Evolutionary conservation across 139 green algal species (phyloP), one percentile per base, ranked within the genome.

Genomic region (Picochlorum costavermella): DNA sequence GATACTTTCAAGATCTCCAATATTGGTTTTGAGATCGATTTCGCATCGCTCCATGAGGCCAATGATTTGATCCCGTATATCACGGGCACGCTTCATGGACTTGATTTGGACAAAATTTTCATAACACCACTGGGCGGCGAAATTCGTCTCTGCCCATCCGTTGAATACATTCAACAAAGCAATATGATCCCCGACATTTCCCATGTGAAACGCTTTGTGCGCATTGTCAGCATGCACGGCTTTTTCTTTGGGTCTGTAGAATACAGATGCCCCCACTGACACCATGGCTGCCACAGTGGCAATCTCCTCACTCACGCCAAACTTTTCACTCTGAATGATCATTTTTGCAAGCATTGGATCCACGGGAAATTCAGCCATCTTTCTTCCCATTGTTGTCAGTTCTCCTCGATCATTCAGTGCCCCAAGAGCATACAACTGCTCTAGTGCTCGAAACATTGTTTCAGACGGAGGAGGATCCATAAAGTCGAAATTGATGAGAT

Each of bases 221-320:
- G 91, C 90, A 57, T 95, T 95, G 76, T 97, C 90, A 2, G 91
- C 91, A 63, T 92, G 81, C 45, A 97, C 79, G 8, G 71, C 76
- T 71, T 96, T 96, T 81, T 97, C 93, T 78, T 98, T 98, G 5
- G 93, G 93, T 3, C 87, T 71, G 79, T 99, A 99, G 75, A 98
- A 99, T 28, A 98, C 73, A 20, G 88, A 73, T 26, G 77, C 82
- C 51, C 93, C 92, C 0, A 96, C 73, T 5, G 81, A 90, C 25
- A 98, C 80, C 93, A 99, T 99, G 23, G 88, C 82, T 46, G 83
- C 91, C 5, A 98, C 76, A 2, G 87, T 95, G 23, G 88, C 87
- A 2, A 95, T 75, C 76, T 98, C 89, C 72, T 88, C 82, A 6
- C 56, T 57, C 30, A 92, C 90, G 51, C 76, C 63, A 63, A 88